A percentile compares a stretch with the other conserved stretches of the same genome.
These are phyloP conservation scores for Candida ortonii DNA, from an alignment of 805 yeast species.

Conservation along the genomic window DNA sequence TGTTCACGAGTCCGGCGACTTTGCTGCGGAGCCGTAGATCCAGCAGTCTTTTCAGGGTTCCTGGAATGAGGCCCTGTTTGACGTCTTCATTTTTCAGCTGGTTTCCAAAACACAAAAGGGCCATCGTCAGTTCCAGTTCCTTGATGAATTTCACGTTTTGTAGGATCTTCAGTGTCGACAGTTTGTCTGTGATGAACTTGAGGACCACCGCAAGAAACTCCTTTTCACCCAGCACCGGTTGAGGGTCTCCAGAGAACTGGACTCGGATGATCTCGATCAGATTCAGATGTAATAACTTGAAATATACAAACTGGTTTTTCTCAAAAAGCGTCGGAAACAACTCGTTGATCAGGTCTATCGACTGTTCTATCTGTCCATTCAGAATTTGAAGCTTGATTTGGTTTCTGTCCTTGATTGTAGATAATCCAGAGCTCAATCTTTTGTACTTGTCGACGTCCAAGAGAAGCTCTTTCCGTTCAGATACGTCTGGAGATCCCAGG, in stretches of 20 bases:
- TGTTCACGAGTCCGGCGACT: conserved; percentile 70
- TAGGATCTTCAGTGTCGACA: conserved; percentile 30
- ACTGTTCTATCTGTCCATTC: conserved; percentile 57
- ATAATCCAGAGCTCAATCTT: conserved; percentile 37
- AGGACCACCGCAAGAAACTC: conserved; percentile 53
- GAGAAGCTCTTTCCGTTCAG: conserved; percentile 5
- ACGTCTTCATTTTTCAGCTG: conserved; percentile 17
- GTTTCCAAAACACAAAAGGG: conserved; percentile 57
- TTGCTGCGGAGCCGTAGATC: conserved; percentile 59
- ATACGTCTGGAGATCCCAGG: conserved; percentile 2
- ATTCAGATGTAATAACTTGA: conserved; percentile 67
- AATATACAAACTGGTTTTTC: conserved; percentile 61
- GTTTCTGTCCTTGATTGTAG: conserved; percentile 51
- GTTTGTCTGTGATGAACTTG: conserved; percentile 56
- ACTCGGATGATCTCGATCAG: conserved; percentile 75
- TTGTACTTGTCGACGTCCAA: conserved; percentile 16
- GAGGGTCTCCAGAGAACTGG: conserved; percentile 35
- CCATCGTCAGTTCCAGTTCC: conserved; percentile 82
- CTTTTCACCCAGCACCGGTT: conserved; percentile 35
- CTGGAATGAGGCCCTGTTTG: conserved; percentile 44
- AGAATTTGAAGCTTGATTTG: conserved; percentile 52
- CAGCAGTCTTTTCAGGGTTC: conserved; percentile 51
- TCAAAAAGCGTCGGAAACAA: conserved; percentile 66
- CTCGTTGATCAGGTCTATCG: conserved; percentile 55
- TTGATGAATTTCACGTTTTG: conserved; percentile 54